Percentiles rank a stretch among this genome's conserved stretches.
Conservation (phyloP, 208 protist species). For the Zelonia costaricensis region DNA sequence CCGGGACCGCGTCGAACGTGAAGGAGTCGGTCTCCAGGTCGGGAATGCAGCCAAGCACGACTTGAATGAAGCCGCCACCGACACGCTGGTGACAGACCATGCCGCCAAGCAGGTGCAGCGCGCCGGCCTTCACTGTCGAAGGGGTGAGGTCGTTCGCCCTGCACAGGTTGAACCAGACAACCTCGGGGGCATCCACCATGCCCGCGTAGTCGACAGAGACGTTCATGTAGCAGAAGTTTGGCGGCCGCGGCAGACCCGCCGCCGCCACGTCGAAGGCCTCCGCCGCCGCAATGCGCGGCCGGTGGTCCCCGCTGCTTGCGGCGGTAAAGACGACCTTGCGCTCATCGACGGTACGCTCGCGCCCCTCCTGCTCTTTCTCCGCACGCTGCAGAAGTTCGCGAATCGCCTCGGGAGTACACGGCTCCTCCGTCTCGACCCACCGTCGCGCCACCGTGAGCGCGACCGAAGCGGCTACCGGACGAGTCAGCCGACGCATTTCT, state of each 20-base stretch:
- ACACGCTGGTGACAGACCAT: constrained; percentile 77
- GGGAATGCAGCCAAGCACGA: constrained; percentile 79
- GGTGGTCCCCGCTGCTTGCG: constrained; percentile 76
- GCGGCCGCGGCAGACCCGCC: constrained; percentile 67
- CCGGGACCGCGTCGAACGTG: constrained; percentile 81
- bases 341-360: constrained; percentile 63
- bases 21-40: constrained; percentile 79
- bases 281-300: constrained; percentile 76
- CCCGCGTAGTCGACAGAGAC: constrained; percentile 75
- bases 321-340: constrained; percentile 76
- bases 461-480: neutral
- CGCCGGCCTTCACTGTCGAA: constrained; percentile 64
- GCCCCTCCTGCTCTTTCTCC: constrained; percentile 49
- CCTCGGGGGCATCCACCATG: constrained; percentile 86
- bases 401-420: constrained; percentile 48
- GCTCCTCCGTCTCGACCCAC: constrained; percentile 28
- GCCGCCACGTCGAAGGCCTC: constrained; percentile 89
- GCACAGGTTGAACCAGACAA: constrained; percentile 89
- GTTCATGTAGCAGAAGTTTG: constrained; percentile 87
- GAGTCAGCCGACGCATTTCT: constrained; percentile 17
- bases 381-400: constrained; percentile 51
- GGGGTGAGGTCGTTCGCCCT: constrained; percentile 61
- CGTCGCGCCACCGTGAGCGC: constrained; percentile 2
- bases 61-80: constrained; percentile 82
- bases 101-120: constrained; percentile 81